phyloP scores from a whole-genome alignment of 2,329 filamentous ascomycete species.

The Aspergillus sp. region DNA sequence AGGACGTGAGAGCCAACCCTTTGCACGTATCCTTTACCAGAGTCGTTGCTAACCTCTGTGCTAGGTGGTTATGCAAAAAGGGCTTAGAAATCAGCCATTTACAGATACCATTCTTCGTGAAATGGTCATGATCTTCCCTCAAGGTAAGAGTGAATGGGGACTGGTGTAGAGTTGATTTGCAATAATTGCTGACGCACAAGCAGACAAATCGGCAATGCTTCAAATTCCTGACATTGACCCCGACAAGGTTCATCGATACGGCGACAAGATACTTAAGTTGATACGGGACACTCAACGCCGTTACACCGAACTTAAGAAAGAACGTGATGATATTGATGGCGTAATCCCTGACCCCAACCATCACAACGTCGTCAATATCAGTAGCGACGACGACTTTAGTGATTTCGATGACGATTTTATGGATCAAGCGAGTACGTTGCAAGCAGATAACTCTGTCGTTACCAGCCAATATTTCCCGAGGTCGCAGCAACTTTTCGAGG shows the following conservation, averaged over 20 bases:
- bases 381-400: slow-evolving; percentile 34
- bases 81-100: slow-evolving; percentile 48
- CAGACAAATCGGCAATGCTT: slow-evolving; percentile 36
- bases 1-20: slow-evolving; percentile 33
- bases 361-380: slow-evolving; percentile 46
- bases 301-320: slow-evolving; percentile 46
- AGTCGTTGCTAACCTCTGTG: slow-evolving; percentile 11
- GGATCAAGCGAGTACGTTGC: slow-evolving; percentile 25
- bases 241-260: slow-evolving; percentile 47
- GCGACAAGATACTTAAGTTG: slow-evolving; percentile 43
- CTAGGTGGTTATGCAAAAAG: slow-evolving; percentile 45
- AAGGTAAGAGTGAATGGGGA: slow-evolving; percentile 28
- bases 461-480: slow-evolving; percentile 37
- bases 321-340: slow-evolving; percentile 50
- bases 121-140: slow-evolving; percentile 50
- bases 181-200: slow-evolving; percentile 12
- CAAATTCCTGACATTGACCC: slow-evolving; percentile 36
- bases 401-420: slow-evolving; percentile 32
- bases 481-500: slow-evolving; percentile 21
- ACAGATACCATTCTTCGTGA: slow-evolving; percentile 47
- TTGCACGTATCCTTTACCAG: not conserved
- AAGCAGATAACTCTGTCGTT: slow-evolving; percentile 25
- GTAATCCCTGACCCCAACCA: slow-evolving; percentile 46
- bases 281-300: slow-evolving; percentile 40
- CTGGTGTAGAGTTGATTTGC: not conserved